Conservation (phyloP, 1,284 basidiomycete genomes). For the Filobasidium uniguttulatum region DNA sequence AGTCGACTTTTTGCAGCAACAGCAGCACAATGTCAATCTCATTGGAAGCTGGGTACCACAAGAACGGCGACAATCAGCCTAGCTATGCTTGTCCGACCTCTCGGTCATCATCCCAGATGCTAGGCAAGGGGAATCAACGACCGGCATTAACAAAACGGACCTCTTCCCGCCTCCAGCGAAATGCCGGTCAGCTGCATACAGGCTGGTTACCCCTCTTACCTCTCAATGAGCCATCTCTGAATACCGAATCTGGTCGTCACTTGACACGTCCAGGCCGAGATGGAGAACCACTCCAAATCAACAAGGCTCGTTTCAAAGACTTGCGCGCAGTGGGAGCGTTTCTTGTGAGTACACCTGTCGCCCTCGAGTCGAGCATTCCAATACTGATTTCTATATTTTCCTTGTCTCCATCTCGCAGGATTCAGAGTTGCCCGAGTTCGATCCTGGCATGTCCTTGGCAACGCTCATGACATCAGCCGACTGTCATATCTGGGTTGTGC, state of each 20-base stretch:
- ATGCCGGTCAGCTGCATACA: too few species aligned
- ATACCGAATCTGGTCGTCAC: too few species aligned
- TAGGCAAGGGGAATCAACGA: too few species aligned
- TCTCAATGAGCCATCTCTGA: background rate
- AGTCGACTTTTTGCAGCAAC: too few species aligned
- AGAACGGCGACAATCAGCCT: too few species aligned
- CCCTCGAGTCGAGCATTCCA: background rate
- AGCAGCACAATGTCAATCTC: too few species aligned
- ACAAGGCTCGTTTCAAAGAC: conserved; percentile 5
- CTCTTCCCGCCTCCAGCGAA: too few species aligned
- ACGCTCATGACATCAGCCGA: conserved; percentile 5
- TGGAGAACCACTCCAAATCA: background rate
- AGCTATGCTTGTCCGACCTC: too few species aligned
- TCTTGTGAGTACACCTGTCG: background rate
- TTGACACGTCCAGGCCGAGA: background rate
- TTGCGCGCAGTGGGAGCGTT: conserved; percentile 4
- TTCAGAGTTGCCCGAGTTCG: conserved; percentile 9
- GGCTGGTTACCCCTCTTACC: conserved; percentile 10
- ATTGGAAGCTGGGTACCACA: too few species aligned
- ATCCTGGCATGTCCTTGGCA: conserved; percentile 5
- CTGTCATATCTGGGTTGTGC: conserved; percentile 4
- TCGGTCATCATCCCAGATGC: too few species aligned
- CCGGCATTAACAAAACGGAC: too few species aligned
- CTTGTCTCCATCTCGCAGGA: background rate
- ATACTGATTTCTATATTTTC: too few species aligned